Percentiles rank a stretch among this genome's conserved stretches.
Evolutionary conservation across 768 basidiomycete genomes (phyloP).

Genomic region (Mycena amicta): DNA sequence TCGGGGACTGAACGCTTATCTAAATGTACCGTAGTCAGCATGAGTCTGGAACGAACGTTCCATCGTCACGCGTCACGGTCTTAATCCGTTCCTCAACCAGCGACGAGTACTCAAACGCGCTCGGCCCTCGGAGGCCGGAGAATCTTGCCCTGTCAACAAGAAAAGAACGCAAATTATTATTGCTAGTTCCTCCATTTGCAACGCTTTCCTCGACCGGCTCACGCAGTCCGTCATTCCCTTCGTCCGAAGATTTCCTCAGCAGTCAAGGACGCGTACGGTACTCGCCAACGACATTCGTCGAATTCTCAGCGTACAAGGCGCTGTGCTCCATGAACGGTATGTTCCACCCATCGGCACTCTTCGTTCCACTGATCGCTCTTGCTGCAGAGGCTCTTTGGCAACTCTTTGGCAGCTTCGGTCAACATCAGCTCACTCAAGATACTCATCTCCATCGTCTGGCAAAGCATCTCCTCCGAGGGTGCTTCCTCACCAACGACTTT

Average conservation of each 20-base stretch:
- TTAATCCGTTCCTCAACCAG: too few species aligned
- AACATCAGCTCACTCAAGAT: constrained; percentile 50
- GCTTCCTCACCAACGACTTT: constrained; percentile 60
- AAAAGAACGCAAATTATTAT: too few species aligned
- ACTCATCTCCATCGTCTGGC: constrained; percentile 55
- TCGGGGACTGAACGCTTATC: too few species aligned
- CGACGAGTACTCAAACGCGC: too few species aligned
- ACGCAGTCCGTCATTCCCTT: constrained; percentile 53
- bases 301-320: constrained; percentile 60
- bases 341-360: too few species aligned
- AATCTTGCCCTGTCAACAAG: too few species aligned
- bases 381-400: constrained; percentile 69
- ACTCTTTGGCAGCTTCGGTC: constrained; percentile 49
- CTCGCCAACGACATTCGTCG: constrained; percentile 53
- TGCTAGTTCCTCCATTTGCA: too few species aligned
- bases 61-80: too few species aligned
- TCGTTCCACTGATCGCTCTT: constrained; percentile 62
- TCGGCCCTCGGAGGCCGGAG: too few species aligned
- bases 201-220: constrained; percentile 55
- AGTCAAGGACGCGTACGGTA: constrained; percentile 53
- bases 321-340: constrained; percentile 62
- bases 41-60: too few species aligned
- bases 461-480: constrained; percentile 55
- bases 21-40: too few species aligned
- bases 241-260: constrained; percentile 48